These are phyloP conservation scores for Irpex rosettiformis DNA, from an alignment of 1,284 basidiomycete genomes.

Conservation along the genomic window DNA sequence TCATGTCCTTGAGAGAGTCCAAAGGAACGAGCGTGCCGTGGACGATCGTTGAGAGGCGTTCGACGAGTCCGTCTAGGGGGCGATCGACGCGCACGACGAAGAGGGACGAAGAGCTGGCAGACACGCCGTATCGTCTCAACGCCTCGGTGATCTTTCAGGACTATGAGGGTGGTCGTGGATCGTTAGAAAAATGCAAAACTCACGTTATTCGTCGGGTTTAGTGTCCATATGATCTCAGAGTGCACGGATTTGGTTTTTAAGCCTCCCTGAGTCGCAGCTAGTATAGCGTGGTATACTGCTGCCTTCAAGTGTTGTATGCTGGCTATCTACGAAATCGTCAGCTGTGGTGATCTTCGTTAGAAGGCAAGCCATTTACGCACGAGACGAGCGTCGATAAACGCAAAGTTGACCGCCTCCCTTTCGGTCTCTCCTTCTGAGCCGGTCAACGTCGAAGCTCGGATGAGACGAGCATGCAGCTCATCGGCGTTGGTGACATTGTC, in stretches of 20 bases:
- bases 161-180: neutral
- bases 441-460: conserved; percentile 59
- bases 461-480: conserved; percentile 59
- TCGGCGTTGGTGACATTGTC: conserved; percentile 61
- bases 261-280: conserved; percentile 56
- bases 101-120: conserved; percentile 62
- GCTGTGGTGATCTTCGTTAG: neutral
- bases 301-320: conserved; percentile 76
- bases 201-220: conserved; percentile 86
- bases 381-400: conserved; percentile 79
- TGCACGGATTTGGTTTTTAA: conserved; percentile 79
- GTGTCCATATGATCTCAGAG: conserved; percentile 80
- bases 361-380: conserved; percentile 34
- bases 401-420: conserved; percentile 77
- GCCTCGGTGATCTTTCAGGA: conserved; percentile 87
- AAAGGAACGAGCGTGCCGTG: conserved; percentile 52
- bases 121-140: conserved; percentile 80
- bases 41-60: conserved; percentile 53
- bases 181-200: conserved; percentile 17
- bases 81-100: conserved; percentile 66
- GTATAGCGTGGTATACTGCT: conserved; percentile 75
- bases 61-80: conserved; percentile 36
- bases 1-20: conserved; percentile 43
- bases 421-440: conserved; percentile 66
- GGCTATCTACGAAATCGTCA: conserved; percentile 50